Percentiles rank a stretch among this genome's conserved stretches.
Conservation (phyloP, 2,329 filamentous ascomycete species). For the Alternaria infectoria region DNA sequence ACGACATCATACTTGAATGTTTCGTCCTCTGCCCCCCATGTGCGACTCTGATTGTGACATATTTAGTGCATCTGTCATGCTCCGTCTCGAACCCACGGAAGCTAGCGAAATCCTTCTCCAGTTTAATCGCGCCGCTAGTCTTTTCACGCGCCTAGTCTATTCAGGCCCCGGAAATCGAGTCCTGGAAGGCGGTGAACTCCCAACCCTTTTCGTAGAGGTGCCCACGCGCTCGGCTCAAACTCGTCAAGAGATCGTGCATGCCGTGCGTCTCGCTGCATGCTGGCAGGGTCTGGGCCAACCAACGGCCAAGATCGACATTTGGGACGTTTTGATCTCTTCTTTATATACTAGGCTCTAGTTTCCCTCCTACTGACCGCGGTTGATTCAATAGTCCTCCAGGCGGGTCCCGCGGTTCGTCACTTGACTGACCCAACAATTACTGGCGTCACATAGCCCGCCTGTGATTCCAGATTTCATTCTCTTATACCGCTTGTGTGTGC, state of each 20-base stretch:
- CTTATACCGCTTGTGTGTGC: constrained; percentile 7
- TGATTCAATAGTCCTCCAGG: constrained; percentile 26
- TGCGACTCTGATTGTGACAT: constrained; percentile 20
- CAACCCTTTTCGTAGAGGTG: constrained; percentile 23
- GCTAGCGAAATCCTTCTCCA: constrained; percentile 23
- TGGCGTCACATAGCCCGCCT: constrained; percentile 24
- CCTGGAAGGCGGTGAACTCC: constrained; percentile 37
- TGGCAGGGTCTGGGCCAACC: constrained; percentile 30
- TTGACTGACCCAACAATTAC: constrained; percentile 18
- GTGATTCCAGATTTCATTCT: constrained; percentile 7
- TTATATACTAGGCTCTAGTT: constrained; percentile 17
- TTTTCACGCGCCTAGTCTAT: constrained; percentile 17
- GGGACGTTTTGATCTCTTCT: constrained; percentile 23
- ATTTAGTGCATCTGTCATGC: constrained; percentile 30
- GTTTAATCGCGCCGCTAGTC: constrained; percentile 33
- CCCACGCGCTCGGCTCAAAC: constrained; percentile 24
- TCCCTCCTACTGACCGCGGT: constrained; percentile 25
- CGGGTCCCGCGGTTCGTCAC: constrained; percentile 30
- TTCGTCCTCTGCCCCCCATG: constrained; percentile 5
- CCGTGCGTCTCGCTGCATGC: constrained; percentile 23
- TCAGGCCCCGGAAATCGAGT: constrained; percentile 22
- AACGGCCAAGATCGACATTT: constrained; percentile 27
- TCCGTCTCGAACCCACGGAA: constrained; percentile 15
- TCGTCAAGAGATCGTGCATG: constrained; percentile 25
- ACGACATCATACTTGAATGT: constrained; percentile 29